Evolutionary conservation across 2,329 filamentous ascomycete genomes (phyloP).

Genomic region (Pseudopithomyces maydicus): DNA sequence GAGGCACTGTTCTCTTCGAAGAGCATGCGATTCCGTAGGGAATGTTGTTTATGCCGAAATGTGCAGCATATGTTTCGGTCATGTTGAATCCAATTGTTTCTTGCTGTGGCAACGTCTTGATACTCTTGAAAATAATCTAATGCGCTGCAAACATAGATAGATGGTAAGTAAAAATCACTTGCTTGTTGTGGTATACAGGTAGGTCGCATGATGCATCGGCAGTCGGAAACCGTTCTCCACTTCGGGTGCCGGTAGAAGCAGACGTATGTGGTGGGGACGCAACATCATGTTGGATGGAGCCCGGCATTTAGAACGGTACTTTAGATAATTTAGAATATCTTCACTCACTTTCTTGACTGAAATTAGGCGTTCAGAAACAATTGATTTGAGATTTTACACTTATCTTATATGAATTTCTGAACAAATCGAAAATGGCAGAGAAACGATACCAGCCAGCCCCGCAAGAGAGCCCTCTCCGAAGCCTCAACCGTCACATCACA

Average conservation of each 20-base stretch:
- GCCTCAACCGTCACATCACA: conserved; percentile 43
- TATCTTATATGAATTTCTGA: neutral
- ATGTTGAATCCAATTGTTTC: conserved; percentile 8
- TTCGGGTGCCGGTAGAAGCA: neutral
- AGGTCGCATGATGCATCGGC: neutral
- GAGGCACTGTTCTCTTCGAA: conserved; percentile 32
- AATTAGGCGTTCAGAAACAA: neutral
- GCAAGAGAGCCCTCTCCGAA: conserved; percentile 28
- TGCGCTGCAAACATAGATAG: neutral
- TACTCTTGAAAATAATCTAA: no score
- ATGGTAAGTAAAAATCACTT: neutral
- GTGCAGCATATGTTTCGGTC: conserved; percentile 28
- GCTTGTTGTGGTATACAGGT: neutral
- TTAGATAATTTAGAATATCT: neutral
- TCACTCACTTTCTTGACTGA: neutral
- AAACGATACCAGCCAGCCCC: conserved; percentile 14
- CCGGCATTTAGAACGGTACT: neutral
- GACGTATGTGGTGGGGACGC: neutral
- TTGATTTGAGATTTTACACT: neutral
- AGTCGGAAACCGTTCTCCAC: conserved; percentile 8
- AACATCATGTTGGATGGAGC: neutral
- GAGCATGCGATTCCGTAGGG: conserved; percentile 39
- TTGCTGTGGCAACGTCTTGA: neutral
- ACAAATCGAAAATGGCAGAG: neutral
- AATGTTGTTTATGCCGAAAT: conserved; percentile 39